Evolutionary conservation across 176 grass and related monocot genomes (phyloP).

Genomic region (Aegilops speltoides): DNA sequence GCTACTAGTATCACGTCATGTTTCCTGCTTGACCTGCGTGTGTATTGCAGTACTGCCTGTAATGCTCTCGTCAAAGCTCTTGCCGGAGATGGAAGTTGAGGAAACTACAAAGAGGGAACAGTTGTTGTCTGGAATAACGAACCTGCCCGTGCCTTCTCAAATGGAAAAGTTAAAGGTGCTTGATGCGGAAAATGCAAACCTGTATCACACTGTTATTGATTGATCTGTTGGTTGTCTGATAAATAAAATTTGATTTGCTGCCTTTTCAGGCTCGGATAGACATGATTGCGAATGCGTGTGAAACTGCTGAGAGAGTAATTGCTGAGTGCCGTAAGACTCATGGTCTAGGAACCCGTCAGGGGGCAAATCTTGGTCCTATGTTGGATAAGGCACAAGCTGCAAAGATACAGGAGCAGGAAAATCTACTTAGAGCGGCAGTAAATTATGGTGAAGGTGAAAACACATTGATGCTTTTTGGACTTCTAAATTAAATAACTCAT

Average conservation of each 20-base stretch:
- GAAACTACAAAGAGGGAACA: slow-evolving; percentile 80
- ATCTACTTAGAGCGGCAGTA: slow-evolving; percentile 68
- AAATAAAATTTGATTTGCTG: slow-evolving; percentile 18
- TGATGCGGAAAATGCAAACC: slow-evolving; percentile 10
- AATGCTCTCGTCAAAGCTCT: slow-evolving; percentile 91
- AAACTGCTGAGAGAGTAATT: slow-evolving; percentile 94
- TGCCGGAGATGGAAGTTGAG: slow-evolving; percentile 86
- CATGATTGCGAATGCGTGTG: slow-evolving; percentile 92
- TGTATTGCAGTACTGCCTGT: slow-evolving; percentile 74
- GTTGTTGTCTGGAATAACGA: slow-evolving; percentile 70
- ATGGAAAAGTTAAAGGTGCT: slow-evolving; percentile 90
- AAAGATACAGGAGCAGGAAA: slow-evolving; percentile 98
- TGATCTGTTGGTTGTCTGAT: slow-evolving; percentile 1
- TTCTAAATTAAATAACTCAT: slow-evolving; percentile 7
- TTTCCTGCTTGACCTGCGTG: slow-evolving; percentile 5
- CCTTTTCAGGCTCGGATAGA: slow-evolving; percentile 83
- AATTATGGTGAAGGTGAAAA: slow-evolving; percentile 88
- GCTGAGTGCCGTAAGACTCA: slow-evolving; percentile 68
- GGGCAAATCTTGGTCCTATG: slow-evolving; percentile 73
- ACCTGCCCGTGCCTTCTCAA: slow-evolving; percentile 64
- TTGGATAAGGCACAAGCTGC: slow-evolving; percentile 92
- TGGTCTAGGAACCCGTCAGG: slow-evolving; percentile 77
- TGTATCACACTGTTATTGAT: background rate
- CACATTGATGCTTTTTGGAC: slow-evolving; percentile 14
- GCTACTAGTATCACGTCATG: background rate